Conservation (phyloP, 1,139 yeast species). For the Yamadazyma oceani region DNA sequence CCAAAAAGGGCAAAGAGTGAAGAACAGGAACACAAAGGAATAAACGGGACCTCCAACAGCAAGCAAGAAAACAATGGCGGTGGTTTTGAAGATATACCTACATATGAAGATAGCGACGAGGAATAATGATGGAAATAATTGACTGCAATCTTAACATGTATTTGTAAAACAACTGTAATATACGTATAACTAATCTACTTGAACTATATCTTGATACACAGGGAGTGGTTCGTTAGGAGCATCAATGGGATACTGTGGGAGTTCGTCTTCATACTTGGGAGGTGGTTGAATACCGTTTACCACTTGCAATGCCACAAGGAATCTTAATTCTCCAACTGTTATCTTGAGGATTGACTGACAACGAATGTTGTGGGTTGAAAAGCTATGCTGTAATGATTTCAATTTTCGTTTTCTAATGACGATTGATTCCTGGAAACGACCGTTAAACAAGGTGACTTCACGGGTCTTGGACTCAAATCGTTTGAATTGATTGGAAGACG, state of each 20-base stretch:
- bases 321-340: not conserved
- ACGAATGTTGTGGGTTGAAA: not conserved
- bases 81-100: constrained; percentile 37
- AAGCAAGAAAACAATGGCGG: constrained; percentile 13
- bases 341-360: not conserved
- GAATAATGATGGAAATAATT: constrained; percentile 16
- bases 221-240: no score
- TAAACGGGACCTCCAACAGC: no score
- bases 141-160: not conserved
- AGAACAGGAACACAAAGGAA: constrained; percentile 13
- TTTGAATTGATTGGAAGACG: not conserved
- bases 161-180: not conserved
- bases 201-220: no score
- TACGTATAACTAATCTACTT: not conserved
- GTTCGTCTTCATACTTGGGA: no score
- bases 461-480: not conserved
- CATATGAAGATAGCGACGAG: constrained; percentile 45
- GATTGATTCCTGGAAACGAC: no score
- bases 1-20: constrained; percentile 1
- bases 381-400: not conserved
- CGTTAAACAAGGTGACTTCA: no score
- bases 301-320: not conserved
- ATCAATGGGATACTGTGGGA: no score
- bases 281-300: not conserved
- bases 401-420: no score